These are phyloP conservation scores for Chimonanthus praecox DNA, from an alignment of 164 flowering plant species.

Conservation along the genomic window DNA sequence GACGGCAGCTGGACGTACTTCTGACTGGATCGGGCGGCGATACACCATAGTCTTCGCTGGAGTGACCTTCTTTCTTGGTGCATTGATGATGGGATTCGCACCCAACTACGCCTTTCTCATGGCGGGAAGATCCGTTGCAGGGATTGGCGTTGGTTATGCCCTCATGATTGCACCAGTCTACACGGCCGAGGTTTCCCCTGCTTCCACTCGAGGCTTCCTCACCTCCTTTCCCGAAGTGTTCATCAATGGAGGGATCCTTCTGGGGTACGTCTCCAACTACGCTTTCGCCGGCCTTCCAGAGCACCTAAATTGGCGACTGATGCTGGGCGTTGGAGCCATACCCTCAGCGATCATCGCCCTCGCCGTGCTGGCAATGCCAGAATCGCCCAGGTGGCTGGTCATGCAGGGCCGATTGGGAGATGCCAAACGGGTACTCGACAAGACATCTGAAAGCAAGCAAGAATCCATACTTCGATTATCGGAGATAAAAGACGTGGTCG, in stretches of 20 bases:
- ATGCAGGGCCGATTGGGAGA: constrained; percentile 34
- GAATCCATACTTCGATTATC: constrained; percentile 22
- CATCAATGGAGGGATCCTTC: constrained; percentile 12
- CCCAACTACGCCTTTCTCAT: constrained; percentile 14
- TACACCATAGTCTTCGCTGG: constrained; percentile 25
- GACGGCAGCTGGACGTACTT: constrained; percentile 23
- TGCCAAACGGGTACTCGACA: constrained; percentile 26
- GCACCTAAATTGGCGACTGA: constrained; percentile 11
- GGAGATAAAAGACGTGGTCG: constrained; percentile 29
- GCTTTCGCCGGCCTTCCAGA: constrained; percentile 8
- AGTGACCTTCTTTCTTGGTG: constrained; percentile 10
- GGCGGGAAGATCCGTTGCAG: constrained; percentile 15
- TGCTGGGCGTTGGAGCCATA: constrained; percentile 13
- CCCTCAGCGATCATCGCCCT: constrained; percentile 7
- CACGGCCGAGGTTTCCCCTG: constrained; percentile 15
- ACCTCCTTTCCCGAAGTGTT: constrained; percentile 19
- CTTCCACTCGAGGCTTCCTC: constrained; percentile 12
- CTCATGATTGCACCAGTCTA: constrained; percentile 15
- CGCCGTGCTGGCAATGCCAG: constrained; percentile 33
- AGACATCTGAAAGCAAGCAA: constrained; percentile 20
- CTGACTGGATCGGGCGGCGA: constrained; percentile 36
- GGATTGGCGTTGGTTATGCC: constrained; percentile 14
- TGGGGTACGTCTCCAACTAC: constrained; percentile 10
- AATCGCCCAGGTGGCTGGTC: constrained; percentile 38
- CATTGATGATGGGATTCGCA: constrained; percentile 14